These are phyloP conservation scores for Penicillium soppii DNA, from an alignment of 495 filamentous ascomycete species.

Conservation along the genomic window DNA sequence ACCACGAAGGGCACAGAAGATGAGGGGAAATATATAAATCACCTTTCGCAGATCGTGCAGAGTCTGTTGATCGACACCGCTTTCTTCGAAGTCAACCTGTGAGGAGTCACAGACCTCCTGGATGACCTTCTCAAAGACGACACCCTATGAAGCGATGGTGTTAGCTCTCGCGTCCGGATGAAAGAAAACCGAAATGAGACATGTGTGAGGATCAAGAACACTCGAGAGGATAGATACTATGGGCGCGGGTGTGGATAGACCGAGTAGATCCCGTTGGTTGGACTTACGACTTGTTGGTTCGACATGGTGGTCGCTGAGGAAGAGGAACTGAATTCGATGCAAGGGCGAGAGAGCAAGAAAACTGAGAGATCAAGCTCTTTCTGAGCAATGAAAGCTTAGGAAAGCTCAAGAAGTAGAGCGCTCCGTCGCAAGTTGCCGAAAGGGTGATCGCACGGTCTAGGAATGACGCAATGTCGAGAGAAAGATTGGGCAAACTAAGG, in stretches of 20 bases:
- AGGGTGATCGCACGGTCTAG: constrained; percentile 15
- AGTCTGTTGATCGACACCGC: constrained; percentile 81
- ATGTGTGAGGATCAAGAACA: neutral
- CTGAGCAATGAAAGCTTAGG: neutral
- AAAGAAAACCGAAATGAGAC: neutral
- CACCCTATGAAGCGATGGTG: constrained; percentile 55
- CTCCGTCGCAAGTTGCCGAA: constrained; percentile 28
- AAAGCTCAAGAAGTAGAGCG: constrained; percentile 8
- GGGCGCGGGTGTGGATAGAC: constrained; percentile 11
- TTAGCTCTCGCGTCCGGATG: constrained; percentile 29
- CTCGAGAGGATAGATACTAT: neutral
- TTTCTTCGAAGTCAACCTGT: constrained; percentile 94
- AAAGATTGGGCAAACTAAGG: neutral
- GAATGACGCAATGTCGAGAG: constrained; percentile 11
- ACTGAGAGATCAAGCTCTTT: no score
- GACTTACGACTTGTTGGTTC: constrained; percentile 65
- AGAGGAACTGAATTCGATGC: neutral
- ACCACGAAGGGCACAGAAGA: constrained; percentile 16
- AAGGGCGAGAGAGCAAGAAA: neutral
- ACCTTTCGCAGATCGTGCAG: constrained; percentile 84
- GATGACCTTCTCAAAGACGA: constrained; percentile 87
- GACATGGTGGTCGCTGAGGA: constrained; percentile 47
- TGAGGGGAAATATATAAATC: constrained; percentile 34
- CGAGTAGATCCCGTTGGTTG: constrained; percentile 5
- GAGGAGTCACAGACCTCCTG: constrained; percentile 84